Conservation (phyloP, 2,329 filamentous ascomycete genomes). For the Fusarium sp. region DNA sequence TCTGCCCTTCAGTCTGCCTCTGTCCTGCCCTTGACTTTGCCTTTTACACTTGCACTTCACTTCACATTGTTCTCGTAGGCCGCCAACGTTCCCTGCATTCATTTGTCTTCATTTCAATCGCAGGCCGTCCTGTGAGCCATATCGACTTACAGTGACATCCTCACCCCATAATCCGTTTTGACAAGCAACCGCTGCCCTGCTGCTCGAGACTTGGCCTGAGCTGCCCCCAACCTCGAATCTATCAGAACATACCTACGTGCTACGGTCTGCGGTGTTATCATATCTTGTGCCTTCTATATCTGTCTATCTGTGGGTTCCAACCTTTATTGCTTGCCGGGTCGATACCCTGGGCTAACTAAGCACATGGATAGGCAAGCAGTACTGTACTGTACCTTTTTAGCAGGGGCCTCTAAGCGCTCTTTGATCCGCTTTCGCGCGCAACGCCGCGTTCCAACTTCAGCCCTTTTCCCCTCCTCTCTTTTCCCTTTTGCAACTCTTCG, state of each 20-base stretch:
- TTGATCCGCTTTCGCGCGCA: constrained; percentile 42
- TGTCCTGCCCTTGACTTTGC: constrained; percentile 12
- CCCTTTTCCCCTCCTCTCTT: constrained; percentile 41
- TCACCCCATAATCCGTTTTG: constrained; percentile 3
- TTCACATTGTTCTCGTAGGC: constrained; percentile 6
- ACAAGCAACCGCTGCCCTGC: constrained; percentile 6
- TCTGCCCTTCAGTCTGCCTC: constrained; percentile 39
- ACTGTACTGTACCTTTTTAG: constrained; percentile 24
- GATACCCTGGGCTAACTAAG: constrained; percentile 20
- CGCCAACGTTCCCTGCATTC: constrained; percentile 20
- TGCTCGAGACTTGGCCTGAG: neutral
- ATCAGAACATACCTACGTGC: constrained; percentile 24
- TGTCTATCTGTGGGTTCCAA: constrained; percentile 22
- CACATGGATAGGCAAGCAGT: constrained; percentile 13
- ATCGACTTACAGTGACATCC: constrained; percentile 31
- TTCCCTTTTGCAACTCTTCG: constrained; percentile 30
- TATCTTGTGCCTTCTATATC: constrained; percentile 18
- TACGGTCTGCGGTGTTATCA: constrained; percentile 27
- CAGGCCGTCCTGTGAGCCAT: constrained; percentile 25
- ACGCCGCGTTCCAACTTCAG: constrained; percentile 44
- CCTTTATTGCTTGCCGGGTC: constrained; percentile 26
- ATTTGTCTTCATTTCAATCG: constrained; percentile 28
- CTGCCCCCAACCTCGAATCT: constrained; percentile 4
- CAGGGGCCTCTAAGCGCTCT: constrained; percentile 46
- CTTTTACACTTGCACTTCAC: neutral